A percentile compares a stretch with the other conserved stretches of the same genome.
Conservation (phyloP, 2,329 filamentous ascomycete genomes). For the Ustilaginoidea virens region DNA sequence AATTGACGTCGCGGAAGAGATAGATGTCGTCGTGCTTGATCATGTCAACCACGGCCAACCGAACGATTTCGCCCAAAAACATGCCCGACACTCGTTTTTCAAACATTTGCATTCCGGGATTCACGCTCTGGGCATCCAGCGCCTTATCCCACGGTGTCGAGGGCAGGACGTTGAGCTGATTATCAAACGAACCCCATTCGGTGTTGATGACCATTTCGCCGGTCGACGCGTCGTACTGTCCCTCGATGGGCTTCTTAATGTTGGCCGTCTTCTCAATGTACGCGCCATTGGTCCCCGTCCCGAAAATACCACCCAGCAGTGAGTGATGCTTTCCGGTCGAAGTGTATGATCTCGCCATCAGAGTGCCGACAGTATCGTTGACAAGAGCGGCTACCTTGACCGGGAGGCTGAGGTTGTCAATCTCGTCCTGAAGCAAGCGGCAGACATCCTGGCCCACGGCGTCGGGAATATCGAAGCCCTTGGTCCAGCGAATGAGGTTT, state of each 20-base stretch:
- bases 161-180: constrained; percentile 75
- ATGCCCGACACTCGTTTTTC: constrained; percentile 97
- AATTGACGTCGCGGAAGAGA: constrained; percentile 65
- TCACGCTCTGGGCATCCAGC: constrained; percentile 67
- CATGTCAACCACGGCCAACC: constrained; percentile 59
- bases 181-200: constrained; percentile 98
- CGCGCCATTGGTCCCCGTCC: constrained; percentile 92
- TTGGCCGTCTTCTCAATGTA: constrained; percentile 87
- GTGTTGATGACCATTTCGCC: constrained; percentile 97
- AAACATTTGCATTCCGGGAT: constrained; percentile 95
- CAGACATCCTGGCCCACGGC: constrained; percentile 92
- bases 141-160: constrained; percentile 68
- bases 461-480: constrained; percentile 95
- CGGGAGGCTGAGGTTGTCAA: constrained; percentile 72
- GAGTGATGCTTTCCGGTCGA: constrained; percentile 77
- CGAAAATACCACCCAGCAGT: constrained; percentile 90
- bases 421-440: constrained; percentile 72
- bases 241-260: constrained; percentile 60
- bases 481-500: constrained; percentile 90
- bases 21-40: constrained; percentile 49
- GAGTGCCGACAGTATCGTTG: constrained; percentile 92
- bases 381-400: constrained; percentile 92
- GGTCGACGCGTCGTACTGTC: constrained; percentile 61
- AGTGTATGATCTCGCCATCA: constrained; percentile 95
- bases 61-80: constrained; percentile 91